These are phyloP conservation scores for Hyphopichia khmerensis DNA, from an alignment of 1,139 yeast genomes.

Conservation along the genomic window DNA sequence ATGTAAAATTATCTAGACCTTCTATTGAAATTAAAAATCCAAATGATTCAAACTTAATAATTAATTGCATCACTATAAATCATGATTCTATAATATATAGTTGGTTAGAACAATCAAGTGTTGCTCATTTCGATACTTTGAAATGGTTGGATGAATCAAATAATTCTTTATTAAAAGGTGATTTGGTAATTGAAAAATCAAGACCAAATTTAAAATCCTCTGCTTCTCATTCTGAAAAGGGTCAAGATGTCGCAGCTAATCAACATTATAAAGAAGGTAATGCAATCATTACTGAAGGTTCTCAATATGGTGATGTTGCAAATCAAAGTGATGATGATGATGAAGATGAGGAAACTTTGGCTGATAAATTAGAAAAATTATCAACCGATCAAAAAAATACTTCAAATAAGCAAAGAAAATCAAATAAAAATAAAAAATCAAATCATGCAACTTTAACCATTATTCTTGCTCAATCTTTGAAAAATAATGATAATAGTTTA, in stretches of 20 bases:
- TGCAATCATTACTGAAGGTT: slow-evolving; percentile 65
- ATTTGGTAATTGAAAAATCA: slow-evolving; percentile 36
- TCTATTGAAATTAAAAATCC: slow-evolving; percentile 32
- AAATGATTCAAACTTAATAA: slow-evolving; percentile 34
- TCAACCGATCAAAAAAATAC: slow-evolving; percentile 27
- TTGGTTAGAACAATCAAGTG: slow-evolving; percentile 73
- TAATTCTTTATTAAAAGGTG: slow-evolving; percentile 17
- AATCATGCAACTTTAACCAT: slow-evolving; percentile 66
- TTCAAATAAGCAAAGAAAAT: slow-evolving; percentile 23
- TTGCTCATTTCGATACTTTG: slow-evolving; percentile 63
- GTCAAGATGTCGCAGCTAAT: slow-evolving; percentile 73
- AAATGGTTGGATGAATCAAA: slow-evolving; percentile 49
- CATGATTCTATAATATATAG: slow-evolving; percentile 45
- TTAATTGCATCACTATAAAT: slow-evolving; percentile 40
- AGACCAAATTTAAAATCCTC: slow-evolving; percentile 33
- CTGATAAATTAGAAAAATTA: slow-evolving; percentile 56
- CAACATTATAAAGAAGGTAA: slow-evolving; percentile 67
- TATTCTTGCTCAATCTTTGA: slow-evolving; percentile 67
- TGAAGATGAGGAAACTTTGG: slow-evolving; percentile 48
- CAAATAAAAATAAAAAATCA: slow-evolving; percentile 29
- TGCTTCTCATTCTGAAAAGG: slow-evolving; percentile 46
- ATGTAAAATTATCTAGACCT: slow-evolving; percentile 46
- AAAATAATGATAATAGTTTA: slow-evolving; percentile 67
- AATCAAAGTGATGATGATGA: slow-evolving; percentile 42
- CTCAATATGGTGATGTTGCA: slow-evolving; percentile 55